These are phyloP conservation scores for Pseudogymnoascus sp. DNA, from an alignment of 2,329 filamentous ascomycete genomes.

Conservation along the genomic window DNA sequence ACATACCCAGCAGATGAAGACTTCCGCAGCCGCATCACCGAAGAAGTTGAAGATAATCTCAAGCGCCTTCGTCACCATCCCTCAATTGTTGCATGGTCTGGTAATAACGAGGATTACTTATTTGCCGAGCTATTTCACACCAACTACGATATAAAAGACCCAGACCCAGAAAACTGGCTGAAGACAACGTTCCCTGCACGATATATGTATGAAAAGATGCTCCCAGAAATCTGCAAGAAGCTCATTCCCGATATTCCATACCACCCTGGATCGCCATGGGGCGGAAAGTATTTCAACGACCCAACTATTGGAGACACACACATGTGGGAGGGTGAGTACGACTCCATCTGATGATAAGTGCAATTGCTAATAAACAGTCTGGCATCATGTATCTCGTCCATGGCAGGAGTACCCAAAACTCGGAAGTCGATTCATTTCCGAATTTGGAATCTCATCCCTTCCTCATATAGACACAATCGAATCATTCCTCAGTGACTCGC, in stretches of 20 bases:
- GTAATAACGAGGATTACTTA: constrained; percentile 91
- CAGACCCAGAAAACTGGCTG: constrained; percentile 71
- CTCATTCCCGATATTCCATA: constrained; percentile 63
- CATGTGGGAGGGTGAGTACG: constrained; percentile 43
- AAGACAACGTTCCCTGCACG: constrained; percentile 77
- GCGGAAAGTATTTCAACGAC: constrained; percentile 64
- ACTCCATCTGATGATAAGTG: constrained; percentile 64
- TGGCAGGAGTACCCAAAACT: neutral
- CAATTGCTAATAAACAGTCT: constrained; percentile 64
- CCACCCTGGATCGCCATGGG: constrained; percentile 77
- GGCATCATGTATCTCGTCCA: constrained; percentile 34
- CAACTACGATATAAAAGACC: constrained; percentile 69
- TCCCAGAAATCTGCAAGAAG: constrained; percentile 61
- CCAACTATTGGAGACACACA: constrained; percentile 79
- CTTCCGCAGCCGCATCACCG: constrained; percentile 49
- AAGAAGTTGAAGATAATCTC: constrained; percentile 56
- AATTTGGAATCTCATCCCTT: neutral
- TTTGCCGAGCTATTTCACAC: constrained; percentile 47
- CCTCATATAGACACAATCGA: neutral
- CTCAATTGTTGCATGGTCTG: constrained; percentile 56
- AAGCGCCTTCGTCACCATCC: constrained; percentile 71
- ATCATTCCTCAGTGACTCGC: constrained; percentile 32
- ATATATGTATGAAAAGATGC: constrained; percentile 82
- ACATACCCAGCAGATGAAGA: constrained; percentile 44
- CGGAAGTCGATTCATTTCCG: neutral